Evolutionary conservation across 2,329 filamentous ascomycete species (phyloP), one percentile per base, ranked within the genome.

Genomic region (Orbilia javanica): DNA sequence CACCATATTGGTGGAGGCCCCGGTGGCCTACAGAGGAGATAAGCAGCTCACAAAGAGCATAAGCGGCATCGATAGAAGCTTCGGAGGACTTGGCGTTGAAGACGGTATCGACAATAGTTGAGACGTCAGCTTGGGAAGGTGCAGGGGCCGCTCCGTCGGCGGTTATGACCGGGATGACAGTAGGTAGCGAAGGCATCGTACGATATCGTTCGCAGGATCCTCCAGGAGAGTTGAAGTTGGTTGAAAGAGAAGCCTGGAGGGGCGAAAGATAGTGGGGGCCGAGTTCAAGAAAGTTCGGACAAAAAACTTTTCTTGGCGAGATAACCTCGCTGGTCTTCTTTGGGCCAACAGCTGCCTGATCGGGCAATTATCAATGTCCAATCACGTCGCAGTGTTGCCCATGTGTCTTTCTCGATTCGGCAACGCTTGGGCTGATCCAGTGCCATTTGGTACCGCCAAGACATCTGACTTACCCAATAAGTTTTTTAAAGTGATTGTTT

Each of bases 131-230:
- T 70, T 90, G 89, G 69, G 88, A 88, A 78, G 92, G 86, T 48
- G 87, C 87, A 83, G 92, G 92, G 18, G 90, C 86, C 74, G 88
- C 89, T 82, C 92, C 90, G 52, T 89, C 86, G 10, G 87, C 88
- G 69, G 85, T 85, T 81, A 88, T 87, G 65, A 87, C 88, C 29
- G 87, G 86, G 82, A 88, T 86, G 29, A 86, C 85, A 53, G 84
- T 85, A 82, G 87, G 85, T 79, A 86, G 85, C 76, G 83, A 83
- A 48, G 85, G 82, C 57, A 87, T 83, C 50, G 83, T 82, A n/a
- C n/a, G n/a, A n/a, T n/a, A n/a, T n/a, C n/a, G n/a, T n/a, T n/a
- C 57, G 83, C 82, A 70, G 87, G 83, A 71, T 87, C 86, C 71
- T 86, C 85, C n/a, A 83, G 81, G 27, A 85, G 84, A 44, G 86